These are phyloP conservation scores for Fusarium floridanum DNA, from an alignment of 2,329 filamentous ascomycete genomes.

Conservation along the genomic window DNA sequence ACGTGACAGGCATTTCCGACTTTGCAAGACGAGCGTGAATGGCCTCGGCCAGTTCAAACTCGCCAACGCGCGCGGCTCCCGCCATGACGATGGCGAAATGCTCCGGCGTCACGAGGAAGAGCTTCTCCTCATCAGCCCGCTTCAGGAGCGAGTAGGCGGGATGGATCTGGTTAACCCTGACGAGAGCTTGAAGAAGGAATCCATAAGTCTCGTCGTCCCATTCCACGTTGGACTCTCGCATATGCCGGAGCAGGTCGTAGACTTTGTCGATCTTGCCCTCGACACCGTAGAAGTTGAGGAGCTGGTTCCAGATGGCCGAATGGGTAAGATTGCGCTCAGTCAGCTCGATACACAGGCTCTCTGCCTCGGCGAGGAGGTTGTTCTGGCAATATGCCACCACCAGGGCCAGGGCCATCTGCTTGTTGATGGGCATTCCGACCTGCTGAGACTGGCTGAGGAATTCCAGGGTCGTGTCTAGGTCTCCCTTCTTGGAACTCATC, in stretches of 20 bases:
- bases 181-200: conserved; percentile 63
- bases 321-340: conserved; percentile 63
- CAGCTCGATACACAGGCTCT: conserved; percentile 61
- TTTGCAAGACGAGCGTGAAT: conserved; percentile 60
- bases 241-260: conserved; percentile 62
- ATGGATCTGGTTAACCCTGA: conserved; percentile 62
- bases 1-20: conserved; percentile 57
- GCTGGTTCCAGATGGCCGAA: conserved; percentile 81
- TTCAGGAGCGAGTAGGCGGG: conserved; percentile 64
- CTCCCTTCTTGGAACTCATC: conserved; percentile 77
- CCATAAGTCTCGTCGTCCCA: conserved; percentile 66
- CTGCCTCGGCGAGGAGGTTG: conserved; percentile 52
- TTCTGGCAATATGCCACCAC: conserved; percentile 74
- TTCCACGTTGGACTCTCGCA: conserved; percentile 61
- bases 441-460: conserved; percentile 74
- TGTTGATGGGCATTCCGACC: conserved; percentile 62
- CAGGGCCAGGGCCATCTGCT: conserved; percentile 72
- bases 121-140: conserved; percentile 56
- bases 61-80: conserved; percentile 61
- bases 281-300: conserved; percentile 78
- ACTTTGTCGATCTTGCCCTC: conserved; percentile 66
- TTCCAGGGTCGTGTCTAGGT: conserved; percentile 76
- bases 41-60: conserved; percentile 57
- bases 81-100: conserved; percentile 68
- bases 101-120: conserved; percentile 60